phyloP scores from a whole-genome alignment of 176 grass and related monocot genomes.

The Rhynchospora pubera region DNA sequence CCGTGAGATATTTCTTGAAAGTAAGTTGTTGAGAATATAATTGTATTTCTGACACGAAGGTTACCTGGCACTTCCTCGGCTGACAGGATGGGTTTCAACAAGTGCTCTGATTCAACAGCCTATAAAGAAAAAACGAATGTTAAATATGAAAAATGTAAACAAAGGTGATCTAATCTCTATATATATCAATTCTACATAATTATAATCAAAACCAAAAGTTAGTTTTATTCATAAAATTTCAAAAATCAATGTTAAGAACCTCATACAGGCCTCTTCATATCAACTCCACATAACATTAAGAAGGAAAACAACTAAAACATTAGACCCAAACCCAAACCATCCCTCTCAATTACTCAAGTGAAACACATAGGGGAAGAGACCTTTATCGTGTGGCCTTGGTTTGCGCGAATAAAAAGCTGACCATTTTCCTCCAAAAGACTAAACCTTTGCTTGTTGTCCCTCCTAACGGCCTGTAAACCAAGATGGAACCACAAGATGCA shows the following conservation, averaged over 20 bases:
- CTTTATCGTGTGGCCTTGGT: slow-evolving; percentile 68
- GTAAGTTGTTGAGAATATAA: not conserved
- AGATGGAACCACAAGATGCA: not conserved
- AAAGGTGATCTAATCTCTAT: not conserved
- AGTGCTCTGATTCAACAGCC: slow-evolving; percentile 70
- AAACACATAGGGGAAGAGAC: slow-evolving; percentile 22
- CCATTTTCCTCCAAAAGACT: slow-evolving; percentile 80
- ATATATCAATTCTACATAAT: not conserved
- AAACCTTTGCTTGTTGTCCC: slow-evolving; percentile 78
- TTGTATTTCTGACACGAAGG: not conserved
- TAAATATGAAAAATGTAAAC: not conserved
- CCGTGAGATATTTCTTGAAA: slow-evolving; percentile 33
- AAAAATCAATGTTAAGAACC: not conserved
- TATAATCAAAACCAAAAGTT: not conserved
- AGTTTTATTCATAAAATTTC: not conserved
- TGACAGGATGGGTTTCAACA: slow-evolving; percentile 80
- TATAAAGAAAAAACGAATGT: slow-evolving; percentile 17
- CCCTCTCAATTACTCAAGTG: not conserved
- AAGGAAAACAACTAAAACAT: not conserved
- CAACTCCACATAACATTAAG: not conserved
- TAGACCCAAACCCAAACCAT: not conserved
- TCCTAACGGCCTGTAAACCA: slow-evolving; percentile 52
- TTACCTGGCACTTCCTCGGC: slow-evolving; percentile 66
- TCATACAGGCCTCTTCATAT: not conserved
- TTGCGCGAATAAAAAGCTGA: slow-evolving; percentile 67